Base-by-base conservation (phyloP, 768 basidiomycete genomes). In the Stropharia rugosoannulata region DNA sequence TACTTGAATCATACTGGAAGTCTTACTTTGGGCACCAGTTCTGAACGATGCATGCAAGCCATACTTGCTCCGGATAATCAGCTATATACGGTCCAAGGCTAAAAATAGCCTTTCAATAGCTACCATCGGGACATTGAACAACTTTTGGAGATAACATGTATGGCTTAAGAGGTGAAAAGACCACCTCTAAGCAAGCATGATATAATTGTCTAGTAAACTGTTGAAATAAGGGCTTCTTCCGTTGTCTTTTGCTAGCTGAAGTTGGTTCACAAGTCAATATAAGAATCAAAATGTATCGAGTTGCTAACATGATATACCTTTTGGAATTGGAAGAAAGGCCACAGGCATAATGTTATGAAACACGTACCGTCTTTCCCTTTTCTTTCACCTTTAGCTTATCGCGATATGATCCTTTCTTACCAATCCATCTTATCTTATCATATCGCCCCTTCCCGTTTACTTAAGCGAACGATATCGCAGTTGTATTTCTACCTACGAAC, bases 51-150 rank as follows among this genome's bases (percentile, higher is more conserved):
- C 64, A 55, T 0, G 67, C 50, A 0, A 73, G 55, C 48, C 54
- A 66, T 0, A 68, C 70, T 51, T 76, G 75, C 45, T 75, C 74
- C 0, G 73, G 74, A 56, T 76, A 76, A 40, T 76, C 73, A 0
- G 72, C 70, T 32, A 75, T 74, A 47, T 68, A 72, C 2, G 73
- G 70, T 0, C 70, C 71, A 9, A 74, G 57, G 7, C 59, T 53
- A 50, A 61, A 76, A 3, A 74, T 64, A 0, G 56, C 66, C 1
- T 62, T 59, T 1, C 64, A 62, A 52, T 60, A 72, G 52, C 74
- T 70, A 0, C 72, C 70, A 62, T 76, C 71, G 0, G 70, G 67
- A 51, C 72, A 76, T 0, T 44, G 46, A 2, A 69, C 18, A 10
- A 73, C 61, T 10, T 64, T 58, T 0, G 64, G 64, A 1, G 12